Conservation (phyloP, 129 eudicot genomes). For the Rutidosis leptorrhynchoides region DNA sequence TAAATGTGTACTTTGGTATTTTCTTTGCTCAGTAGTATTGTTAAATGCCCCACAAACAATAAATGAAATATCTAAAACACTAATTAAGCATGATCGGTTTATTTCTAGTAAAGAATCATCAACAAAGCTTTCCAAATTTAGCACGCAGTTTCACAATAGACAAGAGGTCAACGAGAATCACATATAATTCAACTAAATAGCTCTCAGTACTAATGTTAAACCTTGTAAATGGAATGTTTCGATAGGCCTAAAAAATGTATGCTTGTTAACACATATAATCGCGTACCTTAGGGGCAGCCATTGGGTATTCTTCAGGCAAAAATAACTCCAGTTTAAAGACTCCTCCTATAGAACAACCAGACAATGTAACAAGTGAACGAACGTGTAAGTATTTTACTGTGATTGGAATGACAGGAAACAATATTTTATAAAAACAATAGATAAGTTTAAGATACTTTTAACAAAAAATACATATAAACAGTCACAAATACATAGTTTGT, state of each 20-base stretch:
- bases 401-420: too few relatives aligned
- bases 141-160: not conserved
- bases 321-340: slow-evolving; percentile 93
- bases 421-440: too few relatives aligned
- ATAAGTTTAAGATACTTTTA: not conserved
- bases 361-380: not conserved
- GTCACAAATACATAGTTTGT: not conserved
- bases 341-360: slow-evolving; percentile 53
- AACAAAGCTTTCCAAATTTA: not conserved
- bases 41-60: not conserved
- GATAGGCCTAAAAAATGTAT: not conserved
- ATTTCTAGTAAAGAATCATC: not conserved
- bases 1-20: not conserved
- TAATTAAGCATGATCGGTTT: not conserved
- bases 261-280: not conserved
- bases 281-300: slow-evolving; percentile 95
- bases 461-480: too few relatives aligned
- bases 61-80: not conserved
- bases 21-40: not conserved
- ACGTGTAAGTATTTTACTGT: not conserved
- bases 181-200: not conserved
- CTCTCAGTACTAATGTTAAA: not conserved
- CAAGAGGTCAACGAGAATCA: not conserved
- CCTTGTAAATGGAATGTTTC: not conserved
- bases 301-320: slow-evolving; percentile 95